A percentile compares a stretch with the other conserved stretches of the same genome.
These are phyloP conservation scores for Corymbia citriodora DNA, from an alignment of 441 rosid genomes.

Conservation along the genomic window DNA sequence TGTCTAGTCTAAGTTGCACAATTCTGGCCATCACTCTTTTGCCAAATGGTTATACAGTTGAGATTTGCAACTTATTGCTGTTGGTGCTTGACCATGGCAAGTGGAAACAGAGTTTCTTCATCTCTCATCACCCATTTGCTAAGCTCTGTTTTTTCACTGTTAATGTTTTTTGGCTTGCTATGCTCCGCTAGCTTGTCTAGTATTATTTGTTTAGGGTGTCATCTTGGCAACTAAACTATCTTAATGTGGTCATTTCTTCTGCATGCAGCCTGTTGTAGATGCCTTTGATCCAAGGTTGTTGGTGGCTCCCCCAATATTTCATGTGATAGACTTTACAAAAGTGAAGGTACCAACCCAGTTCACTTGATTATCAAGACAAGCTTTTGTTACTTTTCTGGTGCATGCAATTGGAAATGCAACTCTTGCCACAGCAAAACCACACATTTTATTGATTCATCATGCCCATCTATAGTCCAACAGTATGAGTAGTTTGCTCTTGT, in stretches of 20 bases:
- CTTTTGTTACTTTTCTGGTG: background rate
- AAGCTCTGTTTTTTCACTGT: background rate
- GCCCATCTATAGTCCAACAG: background rate
- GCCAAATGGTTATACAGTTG: background rate
- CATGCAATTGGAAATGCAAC: background rate
- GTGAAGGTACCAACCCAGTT: conserved; percentile 50
- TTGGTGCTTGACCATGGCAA: background rate
- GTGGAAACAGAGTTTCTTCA: background rate
- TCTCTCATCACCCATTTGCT: background rate
- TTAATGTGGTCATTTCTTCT: background rate
- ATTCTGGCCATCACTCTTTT: background rate
- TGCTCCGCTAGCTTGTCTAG: background rate
- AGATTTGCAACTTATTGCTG: background rate
- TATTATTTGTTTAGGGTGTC: background rate
- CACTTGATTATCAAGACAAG: background rate
- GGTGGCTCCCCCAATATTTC: conserved; percentile 74
- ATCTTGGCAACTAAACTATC: background rate
- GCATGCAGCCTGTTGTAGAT: conserved; percentile 90
- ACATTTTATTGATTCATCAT: background rate
- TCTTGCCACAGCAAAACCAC: background rate
- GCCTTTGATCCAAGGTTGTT: conserved; percentile 97
- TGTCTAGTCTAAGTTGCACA: background rate
- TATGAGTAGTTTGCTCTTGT: background rate
- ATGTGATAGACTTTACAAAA: conserved; percentile 59
- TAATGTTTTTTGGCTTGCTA: background rate